Conservation (phyloP, 208 protist genomes). For the Endotrypanum monterogeii region DNA sequence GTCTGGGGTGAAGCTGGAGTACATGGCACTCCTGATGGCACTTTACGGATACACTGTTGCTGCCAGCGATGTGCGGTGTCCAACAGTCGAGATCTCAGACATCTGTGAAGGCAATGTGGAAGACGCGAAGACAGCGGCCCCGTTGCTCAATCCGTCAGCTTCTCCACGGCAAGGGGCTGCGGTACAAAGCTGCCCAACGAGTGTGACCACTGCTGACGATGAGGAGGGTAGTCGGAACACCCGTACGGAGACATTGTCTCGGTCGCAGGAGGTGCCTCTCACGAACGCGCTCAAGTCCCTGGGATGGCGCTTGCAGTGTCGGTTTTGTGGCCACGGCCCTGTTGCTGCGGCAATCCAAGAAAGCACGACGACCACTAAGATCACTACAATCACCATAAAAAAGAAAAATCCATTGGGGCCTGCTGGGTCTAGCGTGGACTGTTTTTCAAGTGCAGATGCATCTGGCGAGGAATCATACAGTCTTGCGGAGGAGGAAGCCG, state of each 20-base stretch:
- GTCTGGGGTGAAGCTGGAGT: conserved; percentile 7
- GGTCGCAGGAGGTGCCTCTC: conserved; percentile 4
- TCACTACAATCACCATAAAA: conserved; percentile 10
- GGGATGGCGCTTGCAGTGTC: conserved; percentile 18
- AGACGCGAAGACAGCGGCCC: background rate
- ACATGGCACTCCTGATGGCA: conserved; percentile 34
- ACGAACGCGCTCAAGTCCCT: conserved; percentile 5
- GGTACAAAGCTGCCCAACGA: background rate
- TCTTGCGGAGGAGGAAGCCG: background rate
- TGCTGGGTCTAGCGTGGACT: too few relatives aligned
- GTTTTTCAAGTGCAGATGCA: background rate
- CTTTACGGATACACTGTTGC: conserved; percentile 30
- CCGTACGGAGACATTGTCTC: conserved; percentile 7
- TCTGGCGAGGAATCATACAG: too few relatives aligned
- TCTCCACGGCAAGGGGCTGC: background rate
- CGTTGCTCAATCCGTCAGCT: too few relatives aligned
- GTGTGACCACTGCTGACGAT: background rate
- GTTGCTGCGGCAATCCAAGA: conserved; percentile 4
- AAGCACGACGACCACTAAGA: conserved; percentile 14
- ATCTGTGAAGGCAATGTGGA: background rate
- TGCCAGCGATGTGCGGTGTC: background rate
- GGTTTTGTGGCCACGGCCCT: conserved; percentile 21
- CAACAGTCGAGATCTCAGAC: background rate
- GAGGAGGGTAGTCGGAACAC: background rate
- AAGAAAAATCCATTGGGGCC: background rate